phyloP scores from a whole-genome alignment of 2,329 filamentous ascomycete species.

The Colletotrichum tofieldiae region DNA sequence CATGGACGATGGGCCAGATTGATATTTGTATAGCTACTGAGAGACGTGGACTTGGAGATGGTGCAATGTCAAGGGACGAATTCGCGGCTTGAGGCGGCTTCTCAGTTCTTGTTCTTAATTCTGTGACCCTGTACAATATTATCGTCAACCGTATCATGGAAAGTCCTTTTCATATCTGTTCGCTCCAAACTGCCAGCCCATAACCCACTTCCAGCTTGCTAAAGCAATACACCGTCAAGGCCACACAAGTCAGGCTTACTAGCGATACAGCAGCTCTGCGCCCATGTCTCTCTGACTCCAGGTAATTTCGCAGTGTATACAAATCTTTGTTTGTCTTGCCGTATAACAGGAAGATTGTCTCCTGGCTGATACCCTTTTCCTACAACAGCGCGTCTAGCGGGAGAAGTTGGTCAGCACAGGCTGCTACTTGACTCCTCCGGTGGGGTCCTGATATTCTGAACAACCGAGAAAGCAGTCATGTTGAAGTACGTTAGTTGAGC shows the following conservation, averaged over 20 bases:
- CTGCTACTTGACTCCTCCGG: too few relatives aligned
- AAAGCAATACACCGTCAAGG: neutral
- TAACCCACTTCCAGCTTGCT: too few relatives aligned
- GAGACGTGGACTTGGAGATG: neutral
- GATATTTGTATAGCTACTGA: conserved; percentile 21
- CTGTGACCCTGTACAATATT: neutral
- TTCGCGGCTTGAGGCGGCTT: conserved; percentile 4
- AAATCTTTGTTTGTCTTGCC: too few relatives aligned
- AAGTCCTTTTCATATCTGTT: neutral
- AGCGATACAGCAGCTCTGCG: neutral
- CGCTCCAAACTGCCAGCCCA: neutral
- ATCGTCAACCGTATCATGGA: neutral
- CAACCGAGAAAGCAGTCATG: too few relatives aligned
- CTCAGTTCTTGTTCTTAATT: neutral
- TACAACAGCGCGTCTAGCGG: too few relatives aligned
- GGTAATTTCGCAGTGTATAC: too few relatives aligned
- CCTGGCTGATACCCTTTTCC: too few relatives aligned
- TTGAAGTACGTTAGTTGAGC: too few relatives aligned
- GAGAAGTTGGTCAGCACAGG: too few relatives aligned
- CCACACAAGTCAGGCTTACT: neutral
- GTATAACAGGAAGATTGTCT: too few relatives aligned
- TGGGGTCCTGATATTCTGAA: too few relatives aligned
- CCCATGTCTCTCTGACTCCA: too few relatives aligned
- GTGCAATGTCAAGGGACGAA: conserved; percentile 1
- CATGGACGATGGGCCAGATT: conserved; percentile 9